Evolutionary conservation across 495 filamentous ascomycete genomes (phyloP), one percentile per base, ranked within the genome.

Genomic region (Talaromyces nanjingensis): DNA sequence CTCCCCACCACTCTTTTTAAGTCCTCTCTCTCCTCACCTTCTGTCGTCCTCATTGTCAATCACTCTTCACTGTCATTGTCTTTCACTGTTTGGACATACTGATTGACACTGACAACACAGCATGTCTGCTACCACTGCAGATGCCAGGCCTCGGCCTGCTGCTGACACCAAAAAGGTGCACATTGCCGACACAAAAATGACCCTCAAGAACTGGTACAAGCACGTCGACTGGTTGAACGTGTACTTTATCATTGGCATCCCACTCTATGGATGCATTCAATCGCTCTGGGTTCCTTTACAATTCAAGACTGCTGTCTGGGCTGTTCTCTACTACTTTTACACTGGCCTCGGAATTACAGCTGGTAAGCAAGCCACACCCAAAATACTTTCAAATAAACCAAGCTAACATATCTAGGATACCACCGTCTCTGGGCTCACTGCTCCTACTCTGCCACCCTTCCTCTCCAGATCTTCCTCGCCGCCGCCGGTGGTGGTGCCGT

Each of bases 141-240:
- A 77, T 66, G 61, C 69, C 27, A 53, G 74, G 69, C 68, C 76
- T 47, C 71, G 76, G 69, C 60, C 60, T 20, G 74, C 69, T 55
- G 65, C 67, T 47, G 77, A 83, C 64, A 75, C 78, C 60, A 83
- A 81, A 73, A 83, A 83, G 71, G 76, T 82, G 63, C 82, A 84
- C 68, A 83, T 84, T 62, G 79, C 82, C 59, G 82, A 84, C 59
- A 83, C 80, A 24, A 86, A 89, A 56, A 87, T 98, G 64, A 97
- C 91, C 60, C 82, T 82, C 74, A 70, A 81, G 66, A 99, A 99
- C 80, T 97, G 92, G 92, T 88, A 93, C 80, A 91, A 96, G 74
- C 96, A 98, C 71, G 86, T 98, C 83, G 93, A 98, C 83, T 97
- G 94, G 92, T 78, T 96, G 29, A 93, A 96, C 73, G 89, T 93